phyloP scores from a whole-genome alignment of 148 eudicot species.

The Amaranthus palmeri region DNA sequence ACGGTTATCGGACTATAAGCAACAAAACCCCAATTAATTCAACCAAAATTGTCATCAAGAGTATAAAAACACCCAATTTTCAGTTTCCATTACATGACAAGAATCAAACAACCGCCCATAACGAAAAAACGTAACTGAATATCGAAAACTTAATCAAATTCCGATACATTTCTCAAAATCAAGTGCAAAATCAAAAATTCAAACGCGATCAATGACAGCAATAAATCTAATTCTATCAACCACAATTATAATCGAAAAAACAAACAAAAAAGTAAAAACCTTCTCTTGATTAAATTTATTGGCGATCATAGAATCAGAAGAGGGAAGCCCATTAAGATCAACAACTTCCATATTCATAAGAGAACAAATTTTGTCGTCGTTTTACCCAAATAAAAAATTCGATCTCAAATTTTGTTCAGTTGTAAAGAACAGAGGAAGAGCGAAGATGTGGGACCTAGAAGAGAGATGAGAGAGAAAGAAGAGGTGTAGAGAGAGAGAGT shows the following conservation, averaged over 20 bases:
- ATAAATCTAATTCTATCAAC: neutral
- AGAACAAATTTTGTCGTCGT: too few species aligned
- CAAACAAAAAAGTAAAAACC: constrained; percentile 16
- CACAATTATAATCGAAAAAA: neutral
- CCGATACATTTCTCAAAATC: neutral
- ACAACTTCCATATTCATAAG: constrained; percentile 28
- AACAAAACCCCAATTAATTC: neutral
- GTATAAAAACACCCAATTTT: neutral
- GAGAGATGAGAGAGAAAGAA: too few species aligned
- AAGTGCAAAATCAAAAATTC: neutral
- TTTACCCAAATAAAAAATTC: too few species aligned
- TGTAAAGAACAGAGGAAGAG: too few species aligned
- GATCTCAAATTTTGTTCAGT: too few species aligned
- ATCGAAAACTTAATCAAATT: neutral
- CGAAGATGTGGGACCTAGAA: too few species aligned
- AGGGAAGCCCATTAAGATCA: neutral
- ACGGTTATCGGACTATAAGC: neutral
- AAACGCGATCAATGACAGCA: neutral
- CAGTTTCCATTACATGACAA: neutral
- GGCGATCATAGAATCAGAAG: constrained; percentile 25
- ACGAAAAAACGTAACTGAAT: neutral
- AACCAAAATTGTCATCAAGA: neutral
- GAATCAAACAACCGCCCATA: neutral
- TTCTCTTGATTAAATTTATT: constrained; percentile 32
- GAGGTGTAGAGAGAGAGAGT: too few species aligned